These are phyloP conservation scores for Mortierella hygrophila DNA, from an alignment of 192 early-diverging fungal species.

Conservation along the genomic window DNA sequence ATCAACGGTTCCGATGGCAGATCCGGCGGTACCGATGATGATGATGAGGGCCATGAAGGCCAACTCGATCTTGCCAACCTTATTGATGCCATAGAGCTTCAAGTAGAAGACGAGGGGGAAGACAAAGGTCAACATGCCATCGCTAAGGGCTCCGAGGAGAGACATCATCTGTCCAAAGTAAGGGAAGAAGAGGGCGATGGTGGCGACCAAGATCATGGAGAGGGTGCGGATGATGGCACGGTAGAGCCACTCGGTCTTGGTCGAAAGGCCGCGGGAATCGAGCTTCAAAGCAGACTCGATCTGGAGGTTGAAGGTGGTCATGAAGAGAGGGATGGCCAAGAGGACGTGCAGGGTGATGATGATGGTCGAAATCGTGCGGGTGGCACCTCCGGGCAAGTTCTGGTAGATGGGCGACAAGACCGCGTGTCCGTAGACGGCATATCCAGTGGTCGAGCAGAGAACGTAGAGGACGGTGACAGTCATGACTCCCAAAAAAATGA, in stretches of 20 bases:
- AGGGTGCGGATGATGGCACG: constrained; percentile 62
- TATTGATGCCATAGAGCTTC: constrained; percentile 63
- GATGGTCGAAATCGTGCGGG: constrained; percentile 65
- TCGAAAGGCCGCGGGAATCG: constrained; percentile 55
- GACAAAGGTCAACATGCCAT: constrained; percentile 69
- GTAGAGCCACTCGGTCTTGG: constrained; percentile 54
- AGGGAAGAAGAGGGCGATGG: constrained; percentile 66
- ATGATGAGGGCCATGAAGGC: constrained; percentile 40
- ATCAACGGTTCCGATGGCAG: constrained; percentile 73
- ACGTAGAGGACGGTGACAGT: constrained; percentile 75
- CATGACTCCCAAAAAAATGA: constrained; percentile 62
- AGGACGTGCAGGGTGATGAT: constrained; percentile 79
- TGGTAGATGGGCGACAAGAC: constrained; percentile 72
- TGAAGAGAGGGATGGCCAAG: constrained; percentile 73
- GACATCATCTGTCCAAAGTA: constrained; percentile 78
- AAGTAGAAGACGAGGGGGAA: constrained; percentile 70
- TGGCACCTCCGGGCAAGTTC: constrained; percentile 69
- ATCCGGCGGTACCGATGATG: constrained; percentile 70
- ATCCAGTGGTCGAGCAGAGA: constrained; percentile 70
- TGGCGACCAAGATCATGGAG: constrained; percentile 58
- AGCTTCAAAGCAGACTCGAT: constrained; percentile 69
- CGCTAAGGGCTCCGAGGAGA: constrained; percentile 68
- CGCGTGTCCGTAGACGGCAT: constrained; percentile 71
- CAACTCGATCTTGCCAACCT: constrained; percentile 36
- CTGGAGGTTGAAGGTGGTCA: constrained; percentile 74